Conservation (phyloP, 768 basidiomycete species). For the Melanogaster broomeanus region DNA sequence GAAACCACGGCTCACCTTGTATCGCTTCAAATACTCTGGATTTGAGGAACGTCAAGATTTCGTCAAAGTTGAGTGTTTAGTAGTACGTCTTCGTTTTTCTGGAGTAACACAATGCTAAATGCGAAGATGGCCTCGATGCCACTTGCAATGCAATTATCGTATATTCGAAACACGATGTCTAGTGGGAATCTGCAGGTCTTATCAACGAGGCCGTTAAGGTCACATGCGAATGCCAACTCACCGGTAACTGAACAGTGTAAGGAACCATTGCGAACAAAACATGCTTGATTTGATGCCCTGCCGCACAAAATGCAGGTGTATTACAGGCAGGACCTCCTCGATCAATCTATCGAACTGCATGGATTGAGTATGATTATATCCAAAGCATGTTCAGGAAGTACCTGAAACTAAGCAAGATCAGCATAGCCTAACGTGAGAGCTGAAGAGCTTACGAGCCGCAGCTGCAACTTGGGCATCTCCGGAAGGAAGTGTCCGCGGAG, state of each 20-base stretch:
- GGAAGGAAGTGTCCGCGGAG: constrained; percentile 96
- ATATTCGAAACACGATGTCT: constrained; percentile 93
- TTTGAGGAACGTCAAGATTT: constrained; percentile 84
- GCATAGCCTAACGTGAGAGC: not conserved
- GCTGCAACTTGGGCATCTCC: constrained; percentile 96
- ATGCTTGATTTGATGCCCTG: constrained; percentile 97
- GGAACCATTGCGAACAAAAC: constrained; percentile 99
- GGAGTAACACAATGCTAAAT: constrained; percentile 84
- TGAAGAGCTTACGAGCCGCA: constrained; percentile 67
- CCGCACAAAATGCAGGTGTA: constrained; percentile 91
- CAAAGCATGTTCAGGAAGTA: constrained; percentile 28
- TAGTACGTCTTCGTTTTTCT: constrained; percentile 83
- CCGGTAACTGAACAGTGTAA: constrained; percentile 97
- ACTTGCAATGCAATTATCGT: constrained; percentile 93
- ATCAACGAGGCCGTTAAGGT: not conserved
- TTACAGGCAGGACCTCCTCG: constrained; percentile 89
- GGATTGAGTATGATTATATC: constrained; percentile 16
- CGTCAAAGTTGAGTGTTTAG: constrained; percentile 87
- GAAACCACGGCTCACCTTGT: constrained; percentile 48
- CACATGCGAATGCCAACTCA: constrained; percentile 31
- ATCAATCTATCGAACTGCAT: constrained; percentile 87
- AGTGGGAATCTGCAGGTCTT: constrained; percentile 74
- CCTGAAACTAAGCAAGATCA: constrained; percentile 55
- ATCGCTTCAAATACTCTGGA: constrained; percentile 79
- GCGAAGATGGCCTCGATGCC: constrained; percentile 98